Evolutionary conservation across 805 yeast species (phyloP).

Genomic region (Sporopachydermia quercuum): DNA sequence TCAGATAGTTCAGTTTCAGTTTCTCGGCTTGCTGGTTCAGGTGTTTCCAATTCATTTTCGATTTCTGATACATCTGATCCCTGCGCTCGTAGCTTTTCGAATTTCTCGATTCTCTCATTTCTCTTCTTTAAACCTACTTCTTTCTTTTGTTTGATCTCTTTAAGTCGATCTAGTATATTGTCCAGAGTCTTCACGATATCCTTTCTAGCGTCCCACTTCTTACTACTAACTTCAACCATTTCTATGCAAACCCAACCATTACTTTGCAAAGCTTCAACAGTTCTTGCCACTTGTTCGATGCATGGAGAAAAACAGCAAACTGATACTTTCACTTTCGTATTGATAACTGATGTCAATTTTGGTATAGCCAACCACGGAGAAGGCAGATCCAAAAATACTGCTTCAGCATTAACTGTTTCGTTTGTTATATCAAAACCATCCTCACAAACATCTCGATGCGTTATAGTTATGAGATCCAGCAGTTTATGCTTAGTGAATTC

Average conservation of each 20-base stretch:
- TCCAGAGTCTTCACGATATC: slow-evolving; percentile 71
- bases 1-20: slow-evolving; percentile 9
- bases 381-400: slow-evolving; percentile 82
- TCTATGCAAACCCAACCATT: slow-evolving; percentile 79
- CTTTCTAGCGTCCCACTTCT: slow-evolving; percentile 79
- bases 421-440: slow-evolving; percentile 54
- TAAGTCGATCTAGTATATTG: slow-evolving; percentile 66
- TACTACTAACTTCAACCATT: slow-evolving; percentile 81
- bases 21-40: slow-evolving; percentile 16
- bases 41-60: slow-evolving; percentile 4
- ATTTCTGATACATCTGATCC: neutral
- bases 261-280: slow-evolving; percentile 57
- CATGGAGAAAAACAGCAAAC: slow-evolving; percentile 97
- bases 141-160: slow-evolving; percentile 66
- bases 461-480: slow-evolving; percentile 39
- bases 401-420: slow-evolving; percentile 38
- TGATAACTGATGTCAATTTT: slow-evolving; percentile 44
- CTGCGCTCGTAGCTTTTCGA: slow-evolving; percentile 9
- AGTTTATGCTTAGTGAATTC: slow-evolving; percentile 72
- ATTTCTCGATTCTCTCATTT: slow-evolving; percentile 22
- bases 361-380: slow-evolving; percentile 95
- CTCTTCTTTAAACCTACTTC: slow-evolving; percentile 46
- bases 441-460: slow-evolving; percentile 86
- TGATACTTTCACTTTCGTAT: slow-evolving; percentile 37
- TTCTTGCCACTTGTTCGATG: slow-evolving; percentile 87